phyloP scores from a whole-genome alignment of 805 yeast genomes.

The Lipomyces yamadae region DNA sequence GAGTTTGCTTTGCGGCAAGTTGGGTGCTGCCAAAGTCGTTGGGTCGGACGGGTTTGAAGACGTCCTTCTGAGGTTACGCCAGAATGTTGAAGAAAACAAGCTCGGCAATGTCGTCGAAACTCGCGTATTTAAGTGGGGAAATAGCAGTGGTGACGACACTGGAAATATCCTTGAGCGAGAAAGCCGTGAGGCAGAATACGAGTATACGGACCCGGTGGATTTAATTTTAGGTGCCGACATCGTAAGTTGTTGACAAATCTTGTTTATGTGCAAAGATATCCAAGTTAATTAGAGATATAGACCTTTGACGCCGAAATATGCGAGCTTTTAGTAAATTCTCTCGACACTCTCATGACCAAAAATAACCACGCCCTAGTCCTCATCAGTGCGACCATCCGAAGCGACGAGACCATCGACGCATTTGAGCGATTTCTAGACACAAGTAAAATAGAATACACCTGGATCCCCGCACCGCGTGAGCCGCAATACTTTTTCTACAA shows the following conservation, averaged over 20 bases:
- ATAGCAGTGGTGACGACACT: conserved; percentile 43
- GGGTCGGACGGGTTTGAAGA: conserved; percentile 73
- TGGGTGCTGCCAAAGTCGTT: conserved; percentile 45
- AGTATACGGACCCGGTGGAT: conserved; percentile 45
- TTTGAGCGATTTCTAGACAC: conserved; percentile 50
- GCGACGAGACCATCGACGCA: conserved; percentile 53
- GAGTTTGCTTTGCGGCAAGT: conserved; percentile 50
- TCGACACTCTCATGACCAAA: conserved; percentile 37
- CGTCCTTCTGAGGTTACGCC: conserved; percentile 52
- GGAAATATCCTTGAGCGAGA: conserved; percentile 37
- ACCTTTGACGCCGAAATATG: conserved; percentile 75
- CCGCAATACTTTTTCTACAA: conserved; percentile 26
- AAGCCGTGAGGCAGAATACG: conserved; percentile 22
- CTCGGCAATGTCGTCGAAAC: conserved; percentile 52
- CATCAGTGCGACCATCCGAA: conserved; percentile 79
- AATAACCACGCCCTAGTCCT: conserved; percentile 42
- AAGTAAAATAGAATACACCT: conserved; percentile 30
- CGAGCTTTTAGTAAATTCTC: conserved; percentile 52
- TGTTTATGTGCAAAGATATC: too few relatives aligned
- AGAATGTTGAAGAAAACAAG: conserved; percentile 35
- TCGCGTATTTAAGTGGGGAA: conserved; percentile 53
- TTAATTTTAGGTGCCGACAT: conserved; percentile 83
- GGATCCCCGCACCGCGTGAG: conserved; percentile 12
- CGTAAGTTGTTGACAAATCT: conserved; percentile 19
- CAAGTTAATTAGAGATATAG: conserved; percentile 2